Evolutionary conservation across 2,329 filamentous ascomycete species (phyloP).

Genomic region (Fusarium napiforme): DNA sequence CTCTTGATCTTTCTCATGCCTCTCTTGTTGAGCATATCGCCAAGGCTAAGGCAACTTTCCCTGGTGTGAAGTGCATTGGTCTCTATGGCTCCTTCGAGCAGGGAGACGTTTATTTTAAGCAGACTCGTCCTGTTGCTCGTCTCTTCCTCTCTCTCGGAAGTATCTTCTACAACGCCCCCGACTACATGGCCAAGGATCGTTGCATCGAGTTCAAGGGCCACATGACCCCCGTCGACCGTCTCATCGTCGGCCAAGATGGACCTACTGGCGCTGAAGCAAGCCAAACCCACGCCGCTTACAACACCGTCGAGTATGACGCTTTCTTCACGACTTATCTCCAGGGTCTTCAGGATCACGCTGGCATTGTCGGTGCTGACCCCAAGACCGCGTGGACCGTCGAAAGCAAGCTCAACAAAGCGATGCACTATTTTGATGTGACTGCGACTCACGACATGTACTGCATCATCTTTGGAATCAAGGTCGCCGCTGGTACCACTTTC

Average conservation of each 20-base stretch:
- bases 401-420: conserved; percentile 18
- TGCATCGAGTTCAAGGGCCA: conserved; percentile 31
- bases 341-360: conserved; percentile 23
- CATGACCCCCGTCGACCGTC: conserved; percentile 19
- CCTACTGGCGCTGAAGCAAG: not conserved
- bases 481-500: conserved; percentile 16
- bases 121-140: conserved; percentile 2
- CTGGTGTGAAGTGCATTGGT: conserved; percentile 20
- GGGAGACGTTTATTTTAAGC: conserved; percentile 31
- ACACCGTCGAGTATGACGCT: conserved; percentile 26
- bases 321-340: conserved; percentile 34
- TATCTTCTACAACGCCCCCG: conserved; percentile 42
- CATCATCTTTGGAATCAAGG: not conserved
- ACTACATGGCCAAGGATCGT: conserved; percentile 30
- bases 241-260: conserved; percentile 36
- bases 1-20: conserved; percentile 24
- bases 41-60: conserved; percentile 33
- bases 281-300: conserved; percentile 14
- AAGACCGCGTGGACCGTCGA: conserved; percentile 13
- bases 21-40: conserved; percentile 32
- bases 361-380: conserved; percentile 6
- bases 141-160: conserved; percentile 39
- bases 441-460: conserved; percentile 28
- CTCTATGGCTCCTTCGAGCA: conserved; percentile 41
- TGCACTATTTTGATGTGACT: conserved; percentile 37